Percentiles rank a stretch among this genome's conserved stretches.
These are phyloP conservation scores for Diaporthe ilicicola DNA, from an alignment of 2,329 filamentous ascomycete species.

Conservation along the genomic window DNA sequence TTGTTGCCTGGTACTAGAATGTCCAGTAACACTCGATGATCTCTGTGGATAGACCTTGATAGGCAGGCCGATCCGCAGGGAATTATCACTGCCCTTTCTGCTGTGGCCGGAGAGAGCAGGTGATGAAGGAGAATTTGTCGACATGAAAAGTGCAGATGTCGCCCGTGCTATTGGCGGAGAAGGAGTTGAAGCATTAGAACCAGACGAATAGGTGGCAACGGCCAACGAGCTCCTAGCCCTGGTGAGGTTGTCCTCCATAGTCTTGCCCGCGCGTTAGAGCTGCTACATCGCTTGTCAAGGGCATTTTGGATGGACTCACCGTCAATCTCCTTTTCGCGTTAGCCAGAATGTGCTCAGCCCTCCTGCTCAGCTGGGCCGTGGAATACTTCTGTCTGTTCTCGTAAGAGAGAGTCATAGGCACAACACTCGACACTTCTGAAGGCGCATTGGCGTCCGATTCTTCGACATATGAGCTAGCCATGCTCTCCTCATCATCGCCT, in stretches of 20 bases:
- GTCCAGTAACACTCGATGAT: slow-evolving; percentile 71
- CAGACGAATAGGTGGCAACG: slow-evolving; percentile 66
- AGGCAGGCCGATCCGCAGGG: slow-evolving; percentile 54
- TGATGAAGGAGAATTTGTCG: slow-evolving; percentile 39
- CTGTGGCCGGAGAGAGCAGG: slow-evolving; percentile 55
- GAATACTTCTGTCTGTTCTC: slow-evolving; percentile 70
- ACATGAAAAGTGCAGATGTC: slow-evolving; percentile 46
- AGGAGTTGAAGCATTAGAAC: slow-evolving; percentile 61
- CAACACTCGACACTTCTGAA: background rate
- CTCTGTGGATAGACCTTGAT: slow-evolving; percentile 58
- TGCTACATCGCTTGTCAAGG: background rate
- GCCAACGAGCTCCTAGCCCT: slow-evolving; percentile 77
- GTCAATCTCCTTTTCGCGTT: slow-evolving; percentile 91
- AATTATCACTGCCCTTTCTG: slow-evolving; percentile 70
- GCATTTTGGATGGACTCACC: slow-evolving; percentile 61
- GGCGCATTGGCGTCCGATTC: slow-evolving; percentile 43
- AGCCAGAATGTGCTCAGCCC: slow-evolving; percentile 89
- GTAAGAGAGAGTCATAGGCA: slow-evolving; percentile 34
- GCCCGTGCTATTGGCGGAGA: slow-evolving; percentile 58
- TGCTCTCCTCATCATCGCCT: slow-evolving; percentile 73
- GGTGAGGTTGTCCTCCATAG: slow-evolving; percentile 91
- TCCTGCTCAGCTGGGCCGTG: slow-evolving; percentile 78
- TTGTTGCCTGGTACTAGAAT: slow-evolving; percentile 64
- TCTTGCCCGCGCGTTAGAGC: slow-evolving; percentile 58
- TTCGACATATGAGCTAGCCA: slow-evolving; percentile 64